These are phyloP conservation scores for Mimosa bimucronata DNA, from an alignment of 306 rosid species.

Conservation along the genomic window DNA sequence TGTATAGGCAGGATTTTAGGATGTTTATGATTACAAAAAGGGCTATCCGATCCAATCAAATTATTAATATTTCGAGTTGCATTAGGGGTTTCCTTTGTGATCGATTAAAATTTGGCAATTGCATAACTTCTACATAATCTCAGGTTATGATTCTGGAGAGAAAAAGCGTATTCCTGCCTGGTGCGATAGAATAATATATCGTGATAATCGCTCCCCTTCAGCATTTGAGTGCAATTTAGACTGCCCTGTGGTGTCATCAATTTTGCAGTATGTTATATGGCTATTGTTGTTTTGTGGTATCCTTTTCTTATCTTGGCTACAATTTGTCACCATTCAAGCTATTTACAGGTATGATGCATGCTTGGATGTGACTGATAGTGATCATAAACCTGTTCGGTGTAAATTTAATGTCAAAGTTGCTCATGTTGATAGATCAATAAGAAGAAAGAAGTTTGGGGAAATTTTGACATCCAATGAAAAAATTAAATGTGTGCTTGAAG, in stretches of 20 bases:
- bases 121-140: constrained; percentile 24
- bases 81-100: background rate
- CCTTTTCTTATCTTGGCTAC: constrained; percentile 14
- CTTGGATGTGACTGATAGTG: constrained; percentile 99
- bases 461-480: constrained; percentile 67
- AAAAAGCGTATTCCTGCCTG: constrained; percentile 98
- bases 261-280: constrained; percentile 69
- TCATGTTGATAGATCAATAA: constrained; percentile 83
- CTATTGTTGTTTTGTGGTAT: constrained; percentile 29
- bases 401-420: constrained; percentile 74
- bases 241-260: constrained; percentile 88
- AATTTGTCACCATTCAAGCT: constrained; percentile 34
- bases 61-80: background rate
- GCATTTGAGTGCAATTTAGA: constrained; percentile 73
- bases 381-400: constrained; percentile 97
- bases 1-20: background rate
- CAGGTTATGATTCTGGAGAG: constrained; percentile 98
- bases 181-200: constrained; percentile 98
- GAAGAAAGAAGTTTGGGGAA: constrained; percentile 84
- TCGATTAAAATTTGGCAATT: background rate
- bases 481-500: constrained; percentile 67
- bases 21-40: background rate
- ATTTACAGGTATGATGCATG: constrained; percentile 86
- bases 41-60: background rate
- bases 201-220: constrained; percentile 71